Evolutionary conservation across 2,329 filamentous ascomycete genomes (phyloP).

Genomic region (Paecilomyces formosus): DNA sequence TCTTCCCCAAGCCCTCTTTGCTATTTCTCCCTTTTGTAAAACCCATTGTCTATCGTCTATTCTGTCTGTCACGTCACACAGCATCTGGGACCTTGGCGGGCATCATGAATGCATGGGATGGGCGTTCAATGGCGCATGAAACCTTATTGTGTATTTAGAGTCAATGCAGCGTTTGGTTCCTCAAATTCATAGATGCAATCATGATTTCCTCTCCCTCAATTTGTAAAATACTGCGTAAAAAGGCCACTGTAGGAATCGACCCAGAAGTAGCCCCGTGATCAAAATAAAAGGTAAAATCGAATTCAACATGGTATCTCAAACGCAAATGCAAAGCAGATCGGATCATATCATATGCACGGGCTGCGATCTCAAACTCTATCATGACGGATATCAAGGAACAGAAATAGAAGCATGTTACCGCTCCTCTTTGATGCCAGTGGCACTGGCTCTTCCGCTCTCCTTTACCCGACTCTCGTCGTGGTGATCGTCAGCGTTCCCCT

Average conservation of each 20-base stretch:
- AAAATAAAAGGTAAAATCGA: background rate
- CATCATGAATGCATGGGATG: conserved; percentile 29
- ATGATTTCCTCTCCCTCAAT: background rate
- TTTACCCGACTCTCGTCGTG: conserved; percentile 6
- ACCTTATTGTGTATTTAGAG: conserved; percentile 4
- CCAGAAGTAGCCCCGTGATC: background rate
- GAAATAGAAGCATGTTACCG: background rate
- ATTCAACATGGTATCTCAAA: background rate
- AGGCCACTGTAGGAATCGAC: background rate
- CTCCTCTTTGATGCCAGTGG: background rate
- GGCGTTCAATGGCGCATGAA: conserved; percentile 29
- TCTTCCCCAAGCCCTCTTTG: conserved; percentile 5
- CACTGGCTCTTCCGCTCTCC: conserved; percentile 8
- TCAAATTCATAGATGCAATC: background rate
- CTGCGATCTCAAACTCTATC: background rate
- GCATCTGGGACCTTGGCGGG: conserved; percentile 12
- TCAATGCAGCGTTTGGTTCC: conserved; percentile 3
- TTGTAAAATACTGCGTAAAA: background rate
- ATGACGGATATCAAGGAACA: background rate
- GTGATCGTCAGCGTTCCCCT: conserved; percentile 10
- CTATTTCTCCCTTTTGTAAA: conserved; percentile 5
- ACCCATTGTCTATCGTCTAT: conserved; percentile 14
- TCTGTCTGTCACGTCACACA: conserved; percentile 18
- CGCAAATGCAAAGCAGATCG: background rate
- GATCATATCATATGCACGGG: too few species aligned